A percentile compares a stretch with the other conserved stretches of the same genome.
phyloP scores from a whole-genome alignment of 1,139 yeast genomes.

The Debaryomycetaceae sp. region DNA sequence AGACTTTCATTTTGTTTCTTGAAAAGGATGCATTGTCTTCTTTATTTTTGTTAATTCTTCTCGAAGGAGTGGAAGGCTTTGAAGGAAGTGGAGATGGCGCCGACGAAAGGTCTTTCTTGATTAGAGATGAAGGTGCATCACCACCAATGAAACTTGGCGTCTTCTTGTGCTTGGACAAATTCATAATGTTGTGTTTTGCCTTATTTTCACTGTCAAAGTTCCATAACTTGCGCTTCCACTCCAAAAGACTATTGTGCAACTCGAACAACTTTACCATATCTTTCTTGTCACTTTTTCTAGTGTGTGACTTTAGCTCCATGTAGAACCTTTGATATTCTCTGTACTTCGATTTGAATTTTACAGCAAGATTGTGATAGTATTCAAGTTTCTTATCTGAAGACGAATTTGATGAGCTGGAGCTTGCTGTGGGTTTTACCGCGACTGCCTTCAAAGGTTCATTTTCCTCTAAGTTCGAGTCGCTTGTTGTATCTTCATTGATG shows the following conservation, averaged over 20 bases:
- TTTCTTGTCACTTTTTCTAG: slow-evolving; percentile 15
- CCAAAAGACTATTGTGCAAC: slow-evolving; percentile 31
- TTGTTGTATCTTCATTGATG: slow-evolving; percentile 14
- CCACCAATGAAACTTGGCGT: slow-evolving; percentile 2
- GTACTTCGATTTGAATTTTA: slow-evolving; percentile 35
- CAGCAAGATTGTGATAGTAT: slow-evolving; percentile 27
- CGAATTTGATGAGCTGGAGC: slow-evolving; percentile 3
- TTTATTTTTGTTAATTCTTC: not conserved
- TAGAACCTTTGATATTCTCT: slow-evolving; percentile 38
- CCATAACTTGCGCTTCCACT: slow-evolving; percentile 36
- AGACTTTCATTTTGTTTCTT: not conserved
- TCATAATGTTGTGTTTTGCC: slow-evolving; percentile 31
- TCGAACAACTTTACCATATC: slow-evolving; percentile 29
- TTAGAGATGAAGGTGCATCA: not conserved
- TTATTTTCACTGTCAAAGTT: slow-evolving; percentile 33
- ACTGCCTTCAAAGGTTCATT: not conserved
- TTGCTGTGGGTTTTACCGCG: not conserved
- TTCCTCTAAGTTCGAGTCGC: slow-evolving; percentile 1
- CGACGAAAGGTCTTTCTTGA: not conserved
- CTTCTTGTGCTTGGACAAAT: slow-evolving; percentile 34
- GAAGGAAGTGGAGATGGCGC: slow-evolving; percentile 1
- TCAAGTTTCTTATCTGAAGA: slow-evolving; percentile 13
- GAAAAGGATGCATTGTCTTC: not conserved
- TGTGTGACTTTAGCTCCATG: slow-evolving; percentile 14
- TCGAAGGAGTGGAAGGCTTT: not conserved